Evolutionary conservation across 2,329 filamentous ascomycete genomes (phyloP), one percentile per base, ranked within the genome.

Genomic region (Ophiostoma perfectum): DNA sequence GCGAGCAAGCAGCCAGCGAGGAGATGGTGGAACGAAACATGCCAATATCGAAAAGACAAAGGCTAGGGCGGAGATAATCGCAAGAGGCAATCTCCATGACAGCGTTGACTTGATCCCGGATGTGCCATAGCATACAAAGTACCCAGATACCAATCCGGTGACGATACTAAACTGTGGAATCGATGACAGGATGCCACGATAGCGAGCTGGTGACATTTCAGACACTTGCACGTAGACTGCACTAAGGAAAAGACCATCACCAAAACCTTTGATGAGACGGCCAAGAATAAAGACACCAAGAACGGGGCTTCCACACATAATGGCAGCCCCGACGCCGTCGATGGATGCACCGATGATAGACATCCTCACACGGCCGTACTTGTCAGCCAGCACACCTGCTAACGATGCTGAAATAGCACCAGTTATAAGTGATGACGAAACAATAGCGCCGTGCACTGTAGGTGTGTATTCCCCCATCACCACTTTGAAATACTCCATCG

Each of bases 71-170:
- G 63, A 38, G 4, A 27, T 11, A 64, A 64, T 64, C 2, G 42
- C 63, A 36, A 64, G n/a, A 11, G 63, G 63, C 18, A 64, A 18
- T 8, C 63, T 41, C 63, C 63, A 64, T 5, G 63, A 64, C 18
- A 47, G 41, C 27, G 63, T 45, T n/a, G 63, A 64, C 6, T 14
- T 7, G 12, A 64, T 44, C 18, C n/a, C 12, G 7, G 63, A 44
- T 7, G 63, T 64, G n/a, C 63, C 63, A 18, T 64, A 64, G 11
- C 63, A 64, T 11, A 64, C 63, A 47, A 64, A 64, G 63, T 64
- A 64, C 6, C 63, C 63, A 42, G 18, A 36, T 11, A 64, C 36
- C n/a, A 64, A 44, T 9, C 63, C 63, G 1, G 63, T 47, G 6
- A 64, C 42, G 42, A 64, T 18, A 5, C 18, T 36, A 12, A 64